phyloP scores from a whole-genome alignment of 2,329 filamentous ascomycete genomes.

The Colletotrichum sp. region DNA sequence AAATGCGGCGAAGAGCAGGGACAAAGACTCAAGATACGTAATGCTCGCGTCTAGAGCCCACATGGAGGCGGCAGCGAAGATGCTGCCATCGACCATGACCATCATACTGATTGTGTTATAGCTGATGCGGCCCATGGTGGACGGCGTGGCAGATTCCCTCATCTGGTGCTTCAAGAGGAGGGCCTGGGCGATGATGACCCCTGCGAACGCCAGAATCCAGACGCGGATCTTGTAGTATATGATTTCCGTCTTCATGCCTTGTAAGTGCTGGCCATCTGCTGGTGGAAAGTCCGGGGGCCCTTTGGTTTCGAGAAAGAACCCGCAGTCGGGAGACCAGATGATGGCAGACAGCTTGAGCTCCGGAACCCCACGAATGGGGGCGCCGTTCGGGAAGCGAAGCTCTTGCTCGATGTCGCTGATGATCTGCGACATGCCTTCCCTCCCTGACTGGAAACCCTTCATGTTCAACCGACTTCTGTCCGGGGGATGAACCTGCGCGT shows the following conservation, averaged over 20 bases:
- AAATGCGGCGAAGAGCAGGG: slow-evolving; percentile 56
- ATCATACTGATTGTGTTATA: slow-evolving; percentile 67
- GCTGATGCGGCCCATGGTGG: slow-evolving; percentile 69
- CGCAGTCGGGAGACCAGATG: slow-evolving; percentile 72
- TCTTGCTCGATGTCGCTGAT: slow-evolving; percentile 66
- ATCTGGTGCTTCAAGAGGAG: slow-evolving; percentile 68
- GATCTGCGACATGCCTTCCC: slow-evolving; percentile 38
- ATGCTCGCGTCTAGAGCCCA: slow-evolving; percentile 62
- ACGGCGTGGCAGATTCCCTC: slow-evolving; percentile 70
- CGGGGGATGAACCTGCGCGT: slow-evolving; percentile 75
- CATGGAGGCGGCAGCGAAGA: slow-evolving; percentile 60
- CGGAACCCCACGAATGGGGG: slow-evolving; percentile 59
- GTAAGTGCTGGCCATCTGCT: slow-evolving; percentile 58
- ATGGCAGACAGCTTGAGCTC: slow-evolving; percentile 66
- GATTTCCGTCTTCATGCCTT: slow-evolving; percentile 66
- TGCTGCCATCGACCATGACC: slow-evolving; percentile 66
- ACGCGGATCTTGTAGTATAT: slow-evolving; percentile 61
- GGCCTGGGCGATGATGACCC: slow-evolving; percentile 65
- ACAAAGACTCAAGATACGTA: slow-evolving; percentile 61
- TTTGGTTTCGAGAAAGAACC: slow-evolving; percentile 68
- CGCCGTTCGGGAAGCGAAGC: slow-evolving; percentile 65
- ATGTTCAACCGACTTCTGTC: slow-evolving; percentile 40
- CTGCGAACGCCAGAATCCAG: slow-evolving; percentile 63
- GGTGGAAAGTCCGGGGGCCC: slow-evolving; percentile 62
- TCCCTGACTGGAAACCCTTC: slow-evolving; percentile 33